These are phyloP conservation scores for Cinchona pubescens DNA, from an alignment of 257 asterid species.

Conservation along the genomic window DNA sequence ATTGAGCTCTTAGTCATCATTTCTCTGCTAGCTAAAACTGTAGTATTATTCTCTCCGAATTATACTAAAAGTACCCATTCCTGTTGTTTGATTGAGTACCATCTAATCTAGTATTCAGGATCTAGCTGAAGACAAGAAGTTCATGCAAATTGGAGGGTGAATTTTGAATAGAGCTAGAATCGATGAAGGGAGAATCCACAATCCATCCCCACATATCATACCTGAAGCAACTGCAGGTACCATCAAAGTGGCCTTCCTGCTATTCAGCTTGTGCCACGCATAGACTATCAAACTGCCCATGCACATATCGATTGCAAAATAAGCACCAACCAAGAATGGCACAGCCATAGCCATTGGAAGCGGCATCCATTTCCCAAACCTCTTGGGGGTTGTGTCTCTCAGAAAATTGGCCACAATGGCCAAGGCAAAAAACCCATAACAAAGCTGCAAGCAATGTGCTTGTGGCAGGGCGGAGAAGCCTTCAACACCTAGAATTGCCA, in stretches of 20 bases:
- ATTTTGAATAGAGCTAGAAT: constrained; percentile 24
- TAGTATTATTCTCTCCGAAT: neutral
- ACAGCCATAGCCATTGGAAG: constrained; percentile 43
- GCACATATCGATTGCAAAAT: constrained; percentile 37
- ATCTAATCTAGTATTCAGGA: neutral
- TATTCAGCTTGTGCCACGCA: constrained; percentile 24
- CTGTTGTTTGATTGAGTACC: neutral
- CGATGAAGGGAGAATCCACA: constrained; percentile 35
- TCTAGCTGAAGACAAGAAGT: constrained; percentile 15
- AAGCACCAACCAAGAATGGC: constrained; percentile 35
- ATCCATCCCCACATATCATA: constrained; percentile 35
- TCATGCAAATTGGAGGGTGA: constrained; percentile 32
- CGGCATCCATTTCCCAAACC: constrained; percentile 22
- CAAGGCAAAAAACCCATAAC: constrained; percentile 29
- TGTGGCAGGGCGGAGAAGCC: constrained; percentile 41
- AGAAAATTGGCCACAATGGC: constrained; percentile 24
- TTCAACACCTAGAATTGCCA: constrained; percentile 39
- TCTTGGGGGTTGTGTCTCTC: constrained; percentile 25
- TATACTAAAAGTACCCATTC: neutral
- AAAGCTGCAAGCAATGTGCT: constrained; percentile 34
- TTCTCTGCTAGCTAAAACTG: neutral
- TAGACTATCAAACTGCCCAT: constrained; percentile 27
- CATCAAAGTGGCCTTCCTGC: constrained; percentile 23
- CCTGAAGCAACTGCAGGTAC: constrained; percentile 40
- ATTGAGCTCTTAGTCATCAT: neutral